Conservation (phyloP, 768 basidiomycete genomes). For the Collybia mongolica region DNA sequence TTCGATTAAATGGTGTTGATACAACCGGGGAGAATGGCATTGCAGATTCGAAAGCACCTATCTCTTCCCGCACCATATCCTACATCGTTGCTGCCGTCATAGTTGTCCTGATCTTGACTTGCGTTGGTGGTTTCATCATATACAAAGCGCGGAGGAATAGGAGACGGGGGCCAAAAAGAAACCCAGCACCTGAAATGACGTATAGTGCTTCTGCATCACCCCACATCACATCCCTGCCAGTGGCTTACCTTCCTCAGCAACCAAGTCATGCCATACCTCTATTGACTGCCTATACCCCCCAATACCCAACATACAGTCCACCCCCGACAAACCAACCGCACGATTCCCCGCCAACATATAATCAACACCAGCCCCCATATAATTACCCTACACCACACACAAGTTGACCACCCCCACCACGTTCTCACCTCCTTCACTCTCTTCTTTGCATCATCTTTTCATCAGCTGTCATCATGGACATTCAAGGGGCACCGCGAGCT, state of each 20-base stretch:
- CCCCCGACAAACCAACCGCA: no score
- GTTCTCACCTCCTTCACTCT: background rate
- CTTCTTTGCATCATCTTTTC: background rate
- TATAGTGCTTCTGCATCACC: no score
- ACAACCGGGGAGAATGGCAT: constrained; percentile 17
- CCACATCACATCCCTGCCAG: background rate
- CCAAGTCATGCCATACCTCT: background rate
- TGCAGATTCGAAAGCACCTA: background rate
- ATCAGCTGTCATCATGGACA: no score
- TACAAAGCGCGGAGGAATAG: constrained; percentile 5
- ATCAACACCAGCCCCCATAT: constrained; percentile 1
- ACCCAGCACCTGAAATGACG: background rate
- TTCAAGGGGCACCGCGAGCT: no score
- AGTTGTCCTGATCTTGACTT: constrained; percentile 9
- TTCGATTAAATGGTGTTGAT: constrained; percentile 31
- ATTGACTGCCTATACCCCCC: background rate
- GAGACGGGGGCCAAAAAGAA: background rate
- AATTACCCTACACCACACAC: background rate
- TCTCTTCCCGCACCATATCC: background rate
- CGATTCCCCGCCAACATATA: background rate
- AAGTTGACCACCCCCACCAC: background rate
- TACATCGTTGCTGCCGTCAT: constrained; percentile 17
- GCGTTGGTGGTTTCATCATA: constrained; percentile 11
- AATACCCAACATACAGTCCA: no score
- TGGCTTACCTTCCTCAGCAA: background rate